These are phyloP conservation scores for Apiospora aurea DNA, from an alignment of 2,329 filamentous ascomycete genomes.

Conservation along the genomic window DNA sequence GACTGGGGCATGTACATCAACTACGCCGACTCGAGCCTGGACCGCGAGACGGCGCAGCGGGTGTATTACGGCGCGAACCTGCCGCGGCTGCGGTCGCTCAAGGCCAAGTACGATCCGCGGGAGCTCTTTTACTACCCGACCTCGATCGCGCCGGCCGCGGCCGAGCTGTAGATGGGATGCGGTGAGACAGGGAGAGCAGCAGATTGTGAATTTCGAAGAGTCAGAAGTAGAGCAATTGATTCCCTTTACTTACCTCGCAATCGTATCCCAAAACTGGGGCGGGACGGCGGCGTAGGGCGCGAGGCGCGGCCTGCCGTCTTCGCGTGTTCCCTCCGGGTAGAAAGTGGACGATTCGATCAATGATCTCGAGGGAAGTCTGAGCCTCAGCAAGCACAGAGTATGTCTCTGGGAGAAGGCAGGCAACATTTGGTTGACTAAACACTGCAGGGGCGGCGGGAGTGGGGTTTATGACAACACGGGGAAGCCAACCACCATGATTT, in stretches of 20 bases:
- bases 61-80: slow-evolving; percentile 56
- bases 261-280: slow-evolving; percentile 2
- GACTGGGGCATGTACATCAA: slow-evolving; percentile 54
- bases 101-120: slow-evolving; percentile 48
- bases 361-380: slow-evolving; percentile 15
- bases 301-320: not conserved
- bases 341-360: slow-evolving; percentile 23
- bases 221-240: not conserved
- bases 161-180: not conserved
- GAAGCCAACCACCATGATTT: no score
- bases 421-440: no score
- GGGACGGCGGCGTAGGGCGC: slow-evolving; percentile 22
- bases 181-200: not conserved
- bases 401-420: no score
- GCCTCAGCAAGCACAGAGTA: no score
- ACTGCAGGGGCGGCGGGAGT: no score
- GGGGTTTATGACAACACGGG: no score
- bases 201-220: not conserved
- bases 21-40: slow-evolving; percentile 58
- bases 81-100: slow-evolving; percentile 46
- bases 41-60: slow-evolving; percentile 52
- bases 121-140: slow-evolving; percentile 51
- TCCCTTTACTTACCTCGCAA: not conserved
- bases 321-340: not conserved
- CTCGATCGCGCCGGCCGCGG: slow-evolving; percentile 3